phyloP scores from a whole-genome alignment of 257 asterid genomes.

The Buddleja alternifolia region DNA sequence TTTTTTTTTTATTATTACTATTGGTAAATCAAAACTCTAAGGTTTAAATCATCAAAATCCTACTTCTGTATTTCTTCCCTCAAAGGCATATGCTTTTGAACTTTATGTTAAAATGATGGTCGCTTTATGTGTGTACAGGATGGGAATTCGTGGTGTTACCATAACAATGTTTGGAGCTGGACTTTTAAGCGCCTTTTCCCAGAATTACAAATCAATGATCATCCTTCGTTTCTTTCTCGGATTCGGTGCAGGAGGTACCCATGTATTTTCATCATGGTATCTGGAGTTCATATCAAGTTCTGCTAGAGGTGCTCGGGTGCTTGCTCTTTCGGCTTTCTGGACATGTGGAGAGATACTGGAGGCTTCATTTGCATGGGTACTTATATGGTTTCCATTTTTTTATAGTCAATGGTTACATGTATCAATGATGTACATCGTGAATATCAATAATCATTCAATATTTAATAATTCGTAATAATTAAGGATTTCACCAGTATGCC shows the following conservation, averaged over 20 bases:
- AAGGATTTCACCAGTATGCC: too few species aligned
- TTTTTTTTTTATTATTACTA: too few species aligned
- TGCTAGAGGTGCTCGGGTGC: constrained; percentile 53
- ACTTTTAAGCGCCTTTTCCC: constrained; percentile 34
- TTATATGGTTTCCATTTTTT: not conserved
- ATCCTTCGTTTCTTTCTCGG: constrained; percentile 46
- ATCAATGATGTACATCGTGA: too few species aligned
- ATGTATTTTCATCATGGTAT: constrained; percentile 52
- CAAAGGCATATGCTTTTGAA: too few species aligned
- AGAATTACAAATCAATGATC: constrained; percentile 34
- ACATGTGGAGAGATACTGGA: constrained; percentile 46
- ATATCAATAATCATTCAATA: too few species aligned
- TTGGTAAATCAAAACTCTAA: too few species aligned
- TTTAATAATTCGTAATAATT: too few species aligned
- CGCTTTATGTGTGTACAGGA: constrained; percentile 18
- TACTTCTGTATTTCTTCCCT: too few species aligned
- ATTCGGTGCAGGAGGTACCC: constrained; percentile 51
- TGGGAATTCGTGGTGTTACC: constrained; percentile 10
- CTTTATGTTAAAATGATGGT: too few species aligned
- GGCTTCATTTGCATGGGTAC: constrained; percentile 60
- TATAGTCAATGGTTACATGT: too few species aligned
- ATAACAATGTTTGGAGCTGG: constrained; percentile 27
- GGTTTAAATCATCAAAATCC: too few species aligned
- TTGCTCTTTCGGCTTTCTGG: constrained; percentile 42
- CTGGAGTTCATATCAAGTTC: constrained; percentile 46